Evolutionary conservation across 176 grass and related monocot genomes (phyloP).

Genomic region (Triticum turgidum): DNA sequence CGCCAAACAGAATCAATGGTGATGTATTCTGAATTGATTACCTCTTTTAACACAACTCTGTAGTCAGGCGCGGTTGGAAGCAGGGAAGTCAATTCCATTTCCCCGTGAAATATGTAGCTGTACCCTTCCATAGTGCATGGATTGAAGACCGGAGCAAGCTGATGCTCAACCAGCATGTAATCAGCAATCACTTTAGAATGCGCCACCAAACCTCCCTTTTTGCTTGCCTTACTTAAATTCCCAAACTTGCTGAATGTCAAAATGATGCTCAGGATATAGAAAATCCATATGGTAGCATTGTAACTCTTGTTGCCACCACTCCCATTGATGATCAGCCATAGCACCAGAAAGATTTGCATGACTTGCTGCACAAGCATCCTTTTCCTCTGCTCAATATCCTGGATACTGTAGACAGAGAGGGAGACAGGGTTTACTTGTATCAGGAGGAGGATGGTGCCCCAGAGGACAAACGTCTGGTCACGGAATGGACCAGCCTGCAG

Average conservation of each 20-base stretch:
- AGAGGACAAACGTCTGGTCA: constrained; percentile 17
- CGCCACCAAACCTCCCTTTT: neutral
- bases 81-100: neutral
- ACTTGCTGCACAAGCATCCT: neutral
- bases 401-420: constrained; percentile 7
- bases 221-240: neutral
- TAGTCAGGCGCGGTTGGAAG: neutral
- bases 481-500: constrained; percentile 19
- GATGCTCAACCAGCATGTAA: neutral
- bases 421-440: neutral
- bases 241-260: neutral
- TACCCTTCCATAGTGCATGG: neutral
- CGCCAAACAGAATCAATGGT: neutral
- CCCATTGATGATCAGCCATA: neutral
- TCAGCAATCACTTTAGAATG: neutral
- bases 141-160: neutral
- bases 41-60: neutral
- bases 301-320: neutral
- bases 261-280: neutral
- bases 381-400: constrained; percentile 17
- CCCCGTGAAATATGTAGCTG: neutral
- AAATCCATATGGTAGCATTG: neutral
- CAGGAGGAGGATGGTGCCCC: constrained; percentile 11
- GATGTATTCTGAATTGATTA: neutral
- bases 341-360: neutral